Evolutionary conservation across 106 monocot genomes (phyloP), one percentile per base, ranked within the genome.

Genomic region (Dendrobium officinale): DNA sequence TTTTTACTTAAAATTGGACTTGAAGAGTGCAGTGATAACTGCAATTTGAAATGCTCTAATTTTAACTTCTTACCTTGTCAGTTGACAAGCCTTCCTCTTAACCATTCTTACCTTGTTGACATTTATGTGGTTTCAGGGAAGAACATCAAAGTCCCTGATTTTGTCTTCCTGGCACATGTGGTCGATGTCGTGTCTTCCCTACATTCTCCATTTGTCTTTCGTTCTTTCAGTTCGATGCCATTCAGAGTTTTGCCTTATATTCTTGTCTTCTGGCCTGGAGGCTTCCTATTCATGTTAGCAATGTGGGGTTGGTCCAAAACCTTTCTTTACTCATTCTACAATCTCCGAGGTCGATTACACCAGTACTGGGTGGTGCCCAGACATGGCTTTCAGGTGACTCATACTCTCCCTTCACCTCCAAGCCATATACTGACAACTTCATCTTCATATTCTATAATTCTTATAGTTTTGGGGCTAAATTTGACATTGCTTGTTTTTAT

Each of bases 281-380:
- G 89, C 13, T 95, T 95, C 81, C 0, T 86, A 4, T 4, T 72
- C 44, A 95, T 99, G 98, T 84, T 95, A 18, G 2, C 86, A 18
- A 89, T 95, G 92, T 99, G 98, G 98, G 91, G 83, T 3, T 90
- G 61, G 73, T 92, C 98, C 51, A 99, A 99, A 84, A 86, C 92
- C 9, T 99, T 99, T 83, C 72, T 95, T 51, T 6, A 87, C 74
- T 86, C 95, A 41, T 99, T 90, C 86, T 95, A 99, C 95, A 88
- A 75, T 78, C 80, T 99, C 33, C 80, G 87, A 13, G 92, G 86
- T 13, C 67, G 75, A n/a, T 77, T 93, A 2, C 88, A 90, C 77
- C 95, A 99, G 79, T 83, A 74, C 4, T 99, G 98, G 98, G 85
- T 78, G 0, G 91, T 99, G 9, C 98, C 98, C 0, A 83, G 98